These are phyloP conservation scores for Ceriops decandra DNA, from an alignment of 345 rosid species.

Conservation along the genomic window DNA sequence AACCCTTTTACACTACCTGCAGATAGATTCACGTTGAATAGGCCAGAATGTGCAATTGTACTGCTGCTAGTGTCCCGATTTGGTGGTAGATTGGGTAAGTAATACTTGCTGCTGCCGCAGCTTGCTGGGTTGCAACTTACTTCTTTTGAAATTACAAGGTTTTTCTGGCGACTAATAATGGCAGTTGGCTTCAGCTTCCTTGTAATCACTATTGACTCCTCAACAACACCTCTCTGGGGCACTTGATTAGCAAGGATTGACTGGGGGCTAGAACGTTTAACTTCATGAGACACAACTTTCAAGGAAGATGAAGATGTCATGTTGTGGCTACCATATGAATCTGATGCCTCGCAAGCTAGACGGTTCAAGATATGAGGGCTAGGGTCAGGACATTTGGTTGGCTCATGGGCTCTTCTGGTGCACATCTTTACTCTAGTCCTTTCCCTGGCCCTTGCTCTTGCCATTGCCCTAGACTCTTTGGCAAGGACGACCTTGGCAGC, in stretches of 20 bases:
- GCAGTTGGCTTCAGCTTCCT: slow-evolving; percentile 32
- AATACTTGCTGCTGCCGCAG: slow-evolving; percentile 17
- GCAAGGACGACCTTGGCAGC: slow-evolving; percentile 19
- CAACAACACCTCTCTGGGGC: slow-evolving; percentile 1
- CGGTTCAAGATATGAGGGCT: slow-evolving; percentile 27
- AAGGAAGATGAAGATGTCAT: slow-evolving; percentile 24
- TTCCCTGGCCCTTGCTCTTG: slow-evolving; percentile 62
- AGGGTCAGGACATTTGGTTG: slow-evolving; percentile 25
- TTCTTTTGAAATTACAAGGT: slow-evolving; percentile 32
- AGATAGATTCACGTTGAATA: slow-evolving; percentile 33
- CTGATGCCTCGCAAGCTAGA: slow-evolving; percentile 23
- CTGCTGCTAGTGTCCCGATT: slow-evolving; percentile 37
- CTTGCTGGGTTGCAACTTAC: slow-evolving; percentile 17
- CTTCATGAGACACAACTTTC: slow-evolving; percentile 18
- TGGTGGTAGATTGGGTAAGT: slow-evolving; percentile 35
- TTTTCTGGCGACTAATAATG: slow-evolving; percentile 33
- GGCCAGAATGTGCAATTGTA: slow-evolving; percentile 39
- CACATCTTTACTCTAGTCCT: slow-evolving; percentile 40
- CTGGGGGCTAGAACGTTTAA: slow-evolving; percentile 5
- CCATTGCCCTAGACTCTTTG: slow-evolving; percentile 43
- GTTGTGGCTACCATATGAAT: slow-evolving; percentile 2
- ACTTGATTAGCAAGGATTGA: slow-evolving; percentile 6
- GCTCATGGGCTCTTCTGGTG: slow-evolving; percentile 15
- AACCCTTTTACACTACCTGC: slow-evolving; percentile 27
- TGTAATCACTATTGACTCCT: slow-evolving; percentile 29